Evolutionary conservation across 2,329 filamentous ascomycete genomes (phyloP), one percentile per base, ranked within the genome.

Genomic region (Helminthosporium solani): DNA sequence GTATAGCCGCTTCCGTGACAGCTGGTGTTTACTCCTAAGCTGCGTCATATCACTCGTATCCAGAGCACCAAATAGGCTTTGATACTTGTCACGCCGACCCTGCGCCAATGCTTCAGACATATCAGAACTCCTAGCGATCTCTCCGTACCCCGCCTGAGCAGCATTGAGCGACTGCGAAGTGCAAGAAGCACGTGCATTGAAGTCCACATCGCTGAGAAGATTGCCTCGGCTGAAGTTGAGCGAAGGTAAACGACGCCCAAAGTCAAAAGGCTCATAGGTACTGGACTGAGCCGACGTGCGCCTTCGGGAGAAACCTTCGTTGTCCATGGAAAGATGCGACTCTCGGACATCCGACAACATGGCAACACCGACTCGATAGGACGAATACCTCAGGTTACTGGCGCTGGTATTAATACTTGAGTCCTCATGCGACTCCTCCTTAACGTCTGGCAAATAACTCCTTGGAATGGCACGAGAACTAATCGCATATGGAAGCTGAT

Each of bases 351-450:
- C 55, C 28, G 42, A 53, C n/a, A 46, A 53, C 14, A 40, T 40
- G 21, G 51, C 54, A 31, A 51, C 47, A 23, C 37, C 59, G 37
- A 63, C 63, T 15, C 56, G 59, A 42, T 64, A 61, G 36, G 45
- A 62, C 3, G 58, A 56, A 34, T 55, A 52, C 52, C 62, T 67
- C 33, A 68, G 42, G 37, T 70, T 67, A 48, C 63, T 62, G 1
- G 60, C 59, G 42, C 67, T 70, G 5, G 60, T 67, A 33, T 71
- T 67, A 28, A 71, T 52, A 47, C 73, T 74, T 50, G 74, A 72
- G 47, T 75, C 74, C 41, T 77, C 74, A 36, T 74, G 66, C 15
- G 74, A 75, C 47, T 77, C 75, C 52, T 77, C 75, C 44, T 76
- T 77, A 25, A 77, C 56, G 36, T 73, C 73, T 11, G 74, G 70